phyloP scores from a whole-genome alignment of 2,329 filamentous ascomycete species.

The Exophiala sp. region DNA sequence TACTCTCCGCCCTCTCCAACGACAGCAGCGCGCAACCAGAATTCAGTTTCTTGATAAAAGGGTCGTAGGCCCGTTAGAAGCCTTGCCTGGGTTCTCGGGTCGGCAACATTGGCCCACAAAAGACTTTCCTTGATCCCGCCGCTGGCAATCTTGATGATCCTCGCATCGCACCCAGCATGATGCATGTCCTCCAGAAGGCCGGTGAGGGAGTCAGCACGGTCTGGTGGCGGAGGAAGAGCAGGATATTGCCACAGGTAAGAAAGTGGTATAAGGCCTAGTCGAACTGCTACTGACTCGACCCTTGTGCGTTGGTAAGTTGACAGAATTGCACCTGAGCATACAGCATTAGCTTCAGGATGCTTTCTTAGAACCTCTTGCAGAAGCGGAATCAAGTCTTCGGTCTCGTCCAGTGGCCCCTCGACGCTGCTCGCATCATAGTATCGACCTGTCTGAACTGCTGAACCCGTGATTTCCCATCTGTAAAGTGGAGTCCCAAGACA shows the following conservation, averaged over 20 bases:
- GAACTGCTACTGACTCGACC: conserved; percentile 85
- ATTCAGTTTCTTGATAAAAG: conserved; percentile 54
- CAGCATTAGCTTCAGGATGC: conserved; percentile 78
- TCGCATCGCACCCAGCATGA: conserved; percentile 71
- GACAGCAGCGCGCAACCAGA: conserved; percentile 62
- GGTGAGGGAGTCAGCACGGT: conserved; percentile 30
- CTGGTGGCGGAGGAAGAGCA: conserved; percentile 55
- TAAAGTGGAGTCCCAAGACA: conserved; percentile 82
- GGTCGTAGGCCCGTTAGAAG: conserved; percentile 50
- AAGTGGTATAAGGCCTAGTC: conserved; percentile 77
- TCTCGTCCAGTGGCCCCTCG: conserved; percentile 62
- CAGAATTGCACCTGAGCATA: conserved; percentile 87
- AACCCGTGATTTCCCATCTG: conserved; percentile 70
- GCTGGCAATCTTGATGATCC: conserved; percentile 92
- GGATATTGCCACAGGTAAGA: conserved; percentile 94
- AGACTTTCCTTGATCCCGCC: conserved; percentile 78
- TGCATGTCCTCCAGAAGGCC: conserved; percentile 78
- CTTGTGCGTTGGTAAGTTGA: conserved; percentile 94
- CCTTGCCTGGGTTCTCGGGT: conserved; percentile 44
- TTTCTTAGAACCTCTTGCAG: conserved; percentile 62
- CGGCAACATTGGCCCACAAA: conserved; percentile 76
- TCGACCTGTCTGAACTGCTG: conserved; percentile 65
- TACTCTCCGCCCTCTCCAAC: conserved; percentile 95
- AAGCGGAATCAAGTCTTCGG: conserved; percentile 77
- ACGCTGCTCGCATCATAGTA: conserved; percentile 57